Percentiles rank a stretch among this genome's conserved stretches.
phyloP scores from a whole-genome alignment of 2,329 filamentous ascomycete species.

The Polytolypa hystricis region DNA sequence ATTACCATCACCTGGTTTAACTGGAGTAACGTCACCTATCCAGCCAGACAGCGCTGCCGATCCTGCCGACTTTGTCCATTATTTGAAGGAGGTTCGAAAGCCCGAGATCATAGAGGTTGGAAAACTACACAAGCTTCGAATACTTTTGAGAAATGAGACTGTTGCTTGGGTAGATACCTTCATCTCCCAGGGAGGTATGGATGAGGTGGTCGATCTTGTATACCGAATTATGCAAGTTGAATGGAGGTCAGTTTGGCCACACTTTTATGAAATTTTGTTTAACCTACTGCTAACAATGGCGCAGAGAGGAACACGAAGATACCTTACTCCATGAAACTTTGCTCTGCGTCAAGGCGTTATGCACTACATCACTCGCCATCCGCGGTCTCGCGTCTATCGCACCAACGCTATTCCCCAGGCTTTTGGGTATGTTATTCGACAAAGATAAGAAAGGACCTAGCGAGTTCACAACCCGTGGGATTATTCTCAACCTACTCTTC shows the following conservation, averaged over 20 bases:
- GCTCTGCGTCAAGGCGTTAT: slow-evolving; percentile 85
- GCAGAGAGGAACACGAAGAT: slow-evolving; percentile 89
- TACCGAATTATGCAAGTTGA: slow-evolving; percentile 92
- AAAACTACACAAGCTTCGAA: slow-evolving; percentile 81
- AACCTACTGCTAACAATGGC: slow-evolving; percentile 17
- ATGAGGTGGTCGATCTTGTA: slow-evolving; percentile 73
- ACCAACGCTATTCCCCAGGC: slow-evolving; percentile 67
- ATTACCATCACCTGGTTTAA: slow-evolving; percentile 43
- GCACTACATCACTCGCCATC: slow-evolving; percentile 78
- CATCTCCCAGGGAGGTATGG: slow-evolving; percentile 80
- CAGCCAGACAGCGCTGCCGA: slow-evolving; percentile 58
- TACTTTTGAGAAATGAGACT: slow-evolving; percentile 85
- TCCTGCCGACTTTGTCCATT: slow-evolving; percentile 75
- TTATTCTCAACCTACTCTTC: slow-evolving; percentile 81
- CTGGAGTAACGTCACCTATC: slow-evolving; percentile 42
- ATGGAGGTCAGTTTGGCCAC: slow-evolving; percentile 61
- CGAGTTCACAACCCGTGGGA: slow-evolving; percentile 86
- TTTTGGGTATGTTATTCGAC: slow-evolving; percentile 84
- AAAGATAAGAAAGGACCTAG: slow-evolving; percentile 97
- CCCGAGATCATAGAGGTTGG: slow-evolving; percentile 84
- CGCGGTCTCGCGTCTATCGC: slow-evolving; percentile 73
- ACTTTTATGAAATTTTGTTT: neutral
- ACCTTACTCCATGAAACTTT: slow-evolving; percentile 82
- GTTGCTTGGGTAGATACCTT: slow-evolving; percentile 93
- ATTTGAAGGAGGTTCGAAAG: slow-evolving; percentile 68